phyloP scores from a whole-genome alignment of 768 basidiomycete species.

The Suillus ampliporus region DNA sequence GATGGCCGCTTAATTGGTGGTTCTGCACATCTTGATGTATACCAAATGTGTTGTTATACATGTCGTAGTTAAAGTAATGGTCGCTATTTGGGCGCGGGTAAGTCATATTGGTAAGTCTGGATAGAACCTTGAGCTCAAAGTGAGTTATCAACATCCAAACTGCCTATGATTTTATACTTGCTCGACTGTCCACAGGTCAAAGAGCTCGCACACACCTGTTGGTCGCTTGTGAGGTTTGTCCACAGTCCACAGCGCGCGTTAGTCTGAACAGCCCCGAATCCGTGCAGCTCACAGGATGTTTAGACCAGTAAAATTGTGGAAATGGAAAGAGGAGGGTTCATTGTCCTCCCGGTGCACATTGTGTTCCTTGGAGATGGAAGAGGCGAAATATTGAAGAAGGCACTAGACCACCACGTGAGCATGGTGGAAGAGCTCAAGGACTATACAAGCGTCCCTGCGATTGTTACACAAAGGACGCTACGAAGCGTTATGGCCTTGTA shows the following conservation, averaged over 20 bases:
- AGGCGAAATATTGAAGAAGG: neutral
- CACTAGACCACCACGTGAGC: neutral
- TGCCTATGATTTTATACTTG: neutral
- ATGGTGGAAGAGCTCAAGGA: neutral
- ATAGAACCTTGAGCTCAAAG: neutral
- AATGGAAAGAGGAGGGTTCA: neutral
- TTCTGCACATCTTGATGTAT: neutral
- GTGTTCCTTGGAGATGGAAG: neutral
- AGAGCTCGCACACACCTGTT: neutral
- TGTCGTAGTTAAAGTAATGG: neutral
- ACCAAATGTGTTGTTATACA: slow-evolving; percentile 6
- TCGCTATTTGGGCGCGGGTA: neutral
- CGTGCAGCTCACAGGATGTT: neutral
- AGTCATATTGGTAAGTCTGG: slow-evolving; percentile 2
- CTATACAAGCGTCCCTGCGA: neutral
- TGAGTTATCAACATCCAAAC: neutral
- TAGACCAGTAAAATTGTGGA: neutral
- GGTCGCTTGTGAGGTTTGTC: too few relatives aligned
- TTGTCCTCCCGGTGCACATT: neutral
- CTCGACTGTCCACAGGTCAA: neutral
- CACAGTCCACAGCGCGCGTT: neutral
- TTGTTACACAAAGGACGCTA: neutral
- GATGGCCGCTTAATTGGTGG: neutral
- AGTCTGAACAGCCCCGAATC: too few relatives aligned
- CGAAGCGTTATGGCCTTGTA: neutral